Evolutionary conservation across 2,329 filamentous ascomycete species (phyloP), one percentile per base, ranked within the genome.

Genomic region (Pestalotiopsis sp.): DNA sequence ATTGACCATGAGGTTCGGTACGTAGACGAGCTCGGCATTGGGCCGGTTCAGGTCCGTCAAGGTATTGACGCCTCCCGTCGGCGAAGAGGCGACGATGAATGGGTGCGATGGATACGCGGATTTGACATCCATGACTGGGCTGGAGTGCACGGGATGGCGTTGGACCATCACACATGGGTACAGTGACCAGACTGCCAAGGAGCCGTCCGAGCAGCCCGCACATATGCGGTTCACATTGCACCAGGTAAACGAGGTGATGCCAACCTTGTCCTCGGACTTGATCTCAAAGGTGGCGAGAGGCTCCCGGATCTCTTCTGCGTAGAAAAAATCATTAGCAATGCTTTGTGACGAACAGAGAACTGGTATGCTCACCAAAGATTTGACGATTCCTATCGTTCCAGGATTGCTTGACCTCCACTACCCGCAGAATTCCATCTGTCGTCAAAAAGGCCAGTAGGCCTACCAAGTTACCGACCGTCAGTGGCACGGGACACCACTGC

Each of bases 21-120:
- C 84, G 73, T 86, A 87, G 2, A 87, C 87, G 17, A 81, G 81
- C 73, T 90, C 87, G 70, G 79, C 80, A 71, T 83, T 85, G 1
- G 88, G 87, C 27, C 83, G 80, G 25, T 80, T 81, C 11, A 90
- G 78, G 74, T 90, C 87, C 4, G 87, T 80, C 11, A 90, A 75
- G 25, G 85, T 86, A 25, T 83, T 78, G 25, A 84, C 82, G 66
- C 88, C 88, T 23, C 86, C 86, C 14, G 89, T 80, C 0, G 88
- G 87, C 4, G 83, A 81, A 1, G 87, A 87, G 6, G 85, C 83
- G n/a, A 90, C 79, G 9, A 89, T 75, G 70, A 86, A 87, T 0
- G 88, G 87, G 68, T 86, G 80, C 1, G 87, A 86, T 4, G 88
- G 88, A 70, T 87, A 89, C 23, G 83, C 86, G 0, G 86, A 86